These are phyloP conservation scores for Nemania abortiva DNA, from an alignment of 2,329 filamentous ascomycete species.

Conservation along the genomic window DNA sequence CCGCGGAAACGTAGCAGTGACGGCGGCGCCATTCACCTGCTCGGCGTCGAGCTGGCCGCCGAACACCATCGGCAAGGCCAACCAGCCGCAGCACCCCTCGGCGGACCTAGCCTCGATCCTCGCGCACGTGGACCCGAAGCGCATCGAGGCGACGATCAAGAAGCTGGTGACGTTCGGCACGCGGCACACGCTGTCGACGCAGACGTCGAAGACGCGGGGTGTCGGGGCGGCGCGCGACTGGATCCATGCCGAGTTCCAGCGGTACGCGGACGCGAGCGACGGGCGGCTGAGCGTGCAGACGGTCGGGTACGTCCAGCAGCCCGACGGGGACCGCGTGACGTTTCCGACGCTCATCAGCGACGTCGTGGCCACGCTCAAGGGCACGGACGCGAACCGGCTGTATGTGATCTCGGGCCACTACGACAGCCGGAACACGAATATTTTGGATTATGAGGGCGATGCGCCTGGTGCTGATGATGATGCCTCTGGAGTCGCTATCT, in stretches of 20 bases:
- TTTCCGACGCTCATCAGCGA: constrained; percentile 67
- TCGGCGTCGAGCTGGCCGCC: constrained; percentile 49
- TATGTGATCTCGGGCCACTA: constrained; percentile 69
- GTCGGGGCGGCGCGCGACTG: constrained; percentile 70
- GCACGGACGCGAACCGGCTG: constrained; percentile 58
- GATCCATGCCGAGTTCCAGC: constrained; percentile 64
- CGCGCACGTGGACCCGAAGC: constrained; percentile 52
- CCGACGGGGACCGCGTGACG: constrained; percentile 58
- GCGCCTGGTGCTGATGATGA: constrained; percentile 70
- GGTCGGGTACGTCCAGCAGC: constrained; percentile 63
- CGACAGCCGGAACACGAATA: constrained; percentile 64
- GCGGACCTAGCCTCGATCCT: constrained; percentile 48
- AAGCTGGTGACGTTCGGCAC: constrained; percentile 69
- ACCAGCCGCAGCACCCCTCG: constrained; percentile 48
- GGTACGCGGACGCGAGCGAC: constrained; percentile 61
- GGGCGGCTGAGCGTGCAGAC: constrained; percentile 64
- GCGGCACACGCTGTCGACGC: constrained; percentile 66
- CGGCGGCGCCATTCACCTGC: constrained; percentile 42
- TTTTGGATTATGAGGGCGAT: constrained; percentile 63
- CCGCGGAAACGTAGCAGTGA: constrained; percentile 6
- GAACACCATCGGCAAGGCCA: constrained; percentile 45
- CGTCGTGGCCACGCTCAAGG: constrained; percentile 64
- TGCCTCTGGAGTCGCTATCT: constrained; percentile 66
- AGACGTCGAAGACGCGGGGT: constrained; percentile 63
- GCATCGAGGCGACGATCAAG: constrained; percentile 63